Evolutionary conservation across 441 rosid genomes (phyloP), one percentile per base, ranked within the genome.

Genomic region (Hura crepitans): DNA sequence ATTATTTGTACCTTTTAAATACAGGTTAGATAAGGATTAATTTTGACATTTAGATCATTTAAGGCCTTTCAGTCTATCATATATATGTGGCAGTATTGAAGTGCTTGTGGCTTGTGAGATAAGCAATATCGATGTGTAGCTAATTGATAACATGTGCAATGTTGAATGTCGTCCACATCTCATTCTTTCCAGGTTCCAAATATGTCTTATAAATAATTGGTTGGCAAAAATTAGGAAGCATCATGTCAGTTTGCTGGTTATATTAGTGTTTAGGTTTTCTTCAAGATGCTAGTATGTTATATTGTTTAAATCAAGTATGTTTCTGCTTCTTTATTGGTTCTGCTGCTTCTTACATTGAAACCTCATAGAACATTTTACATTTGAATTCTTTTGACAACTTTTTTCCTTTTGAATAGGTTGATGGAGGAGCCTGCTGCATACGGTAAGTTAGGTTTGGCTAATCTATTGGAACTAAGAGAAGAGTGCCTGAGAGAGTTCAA

Each of bases 371-470:
- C 23, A 42, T 55, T 49, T 59, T 25, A 18, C 45, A 42, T 28
- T 49, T 58, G 39, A 5, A 39, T 74, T 75, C 73, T 37, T 12
- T 62, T 46, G 39, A 49, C 45, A 55, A 31, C n/a, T 66, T 69
- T 47, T 30, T 66, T 72, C 39, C 35, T 55, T 12, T 27, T 71
- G 54, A 57, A 75, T 78, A 95, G 99, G 83, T 83, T 95, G 85
- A 95, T 90, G 90, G 97, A 95, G 80, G 99, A 95, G 82, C 98
- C 98, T 49, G 91, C 98, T 66, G 99, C 99, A 68, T 95, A 92
- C 79, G 99, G 98, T 60, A 92, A 95, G 81, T 80, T 95, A 62
- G 99, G 99, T 45, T 83, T 95, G 75, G 99, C 99, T 65, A 92
- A 92, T 83, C 98, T 95, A 33, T 87, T 92, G 87, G 99, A 95